Evolutionary conservation across 2,329 filamentous ascomycete genomes (phyloP), one percentile per base, ranked within the genome.

Genomic region (Penicillium thymicola): DNA sequence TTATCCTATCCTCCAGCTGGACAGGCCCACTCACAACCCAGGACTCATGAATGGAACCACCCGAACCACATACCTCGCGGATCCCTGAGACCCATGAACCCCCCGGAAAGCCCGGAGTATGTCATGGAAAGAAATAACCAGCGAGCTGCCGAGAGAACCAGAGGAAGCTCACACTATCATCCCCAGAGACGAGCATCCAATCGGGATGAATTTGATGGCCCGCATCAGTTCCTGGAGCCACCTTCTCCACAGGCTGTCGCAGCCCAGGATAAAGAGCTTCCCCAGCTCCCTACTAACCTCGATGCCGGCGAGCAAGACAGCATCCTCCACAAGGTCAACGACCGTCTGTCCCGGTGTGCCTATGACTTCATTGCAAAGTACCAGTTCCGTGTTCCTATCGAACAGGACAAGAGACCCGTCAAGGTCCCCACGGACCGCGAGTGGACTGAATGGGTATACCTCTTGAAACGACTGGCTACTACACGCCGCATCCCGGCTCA

Each of bases 311-410:
- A 95, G 75, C 90, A 95, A 79, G 90, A 94, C 76, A 84, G 83
- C 69, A 89, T 95, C 65, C 79, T 94, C 55, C 85, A 84, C 55
- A 84, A 88, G 73, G 89, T 94, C 74, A 94, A 94, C 77, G 89
- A 93, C 75, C 84, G 90, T 59, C 80, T 95, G 44, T 92, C 90
- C 25, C 88, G 89, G 73, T 94, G 90, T 72, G 90, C 90, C 32
- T 95, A 89, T 80, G 89, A 95, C 76, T 95, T 95, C 75, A 87
- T 95, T 67, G 90, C 90, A 66, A 92, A 91, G 75, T 94, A 94
- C 72, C 90, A 93, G 75, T 95, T 95, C 71, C 90, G 90, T 13
- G 92, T 95, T 65, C 90, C 90, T 11, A 76, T 94, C 67, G 89
- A 90, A 55, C 84, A 89, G 72, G 89, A 93, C 72, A 92, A 92